These are phyloP conservation scores for Ramularia collo-cygni DNA, from an alignment of 2,329 filamentous ascomycete species.

Conservation along the genomic window DNA sequence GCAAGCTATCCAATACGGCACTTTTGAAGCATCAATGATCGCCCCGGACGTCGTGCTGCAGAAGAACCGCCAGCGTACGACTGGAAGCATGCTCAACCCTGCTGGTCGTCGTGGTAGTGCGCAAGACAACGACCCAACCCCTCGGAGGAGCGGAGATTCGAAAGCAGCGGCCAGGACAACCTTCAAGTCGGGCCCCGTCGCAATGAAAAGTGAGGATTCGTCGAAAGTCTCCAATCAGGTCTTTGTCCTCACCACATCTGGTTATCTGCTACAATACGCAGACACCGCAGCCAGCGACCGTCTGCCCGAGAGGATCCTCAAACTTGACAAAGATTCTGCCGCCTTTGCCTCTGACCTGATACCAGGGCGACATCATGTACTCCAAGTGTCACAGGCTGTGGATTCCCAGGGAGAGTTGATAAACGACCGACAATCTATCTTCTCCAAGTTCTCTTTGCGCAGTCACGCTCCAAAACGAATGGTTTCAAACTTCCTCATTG, in stretches of 20 bases:
- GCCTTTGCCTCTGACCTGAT: conserved; percentile 76
- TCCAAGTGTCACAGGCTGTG: conserved; percentile 64
- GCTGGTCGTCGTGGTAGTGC: conserved; percentile 1
- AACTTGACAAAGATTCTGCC: conserved; percentile 65
- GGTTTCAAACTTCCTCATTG: conserved; percentile 60
- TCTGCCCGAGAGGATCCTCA: conserved; percentile 65
- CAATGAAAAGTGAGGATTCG: conserved; percentile 44
- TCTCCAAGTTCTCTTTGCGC: conserved; percentile 59
- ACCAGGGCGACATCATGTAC: conserved; percentile 71
- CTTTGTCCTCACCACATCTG: conserved; percentile 63
- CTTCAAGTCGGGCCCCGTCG: conserved; percentile 9
- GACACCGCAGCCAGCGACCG: conserved; percentile 64
- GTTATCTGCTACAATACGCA: conserved; percentile 68
- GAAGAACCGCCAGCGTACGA: conserved; percentile 17
- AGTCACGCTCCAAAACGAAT: conserved; percentile 26
- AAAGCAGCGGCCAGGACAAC: conserved; percentile 12
- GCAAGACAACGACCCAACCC: too few species aligned
- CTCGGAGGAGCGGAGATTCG: conserved; percentile 10
- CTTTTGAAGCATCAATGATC: conserved; percentile 59
- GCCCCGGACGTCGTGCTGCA: conserved; percentile 52
- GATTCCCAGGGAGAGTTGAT: conserved; percentile 50
- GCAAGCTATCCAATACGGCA: conserved; percentile 70
- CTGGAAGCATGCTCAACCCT: conserved; percentile 1
- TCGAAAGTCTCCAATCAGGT: conserved; percentile 62
- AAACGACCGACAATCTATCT: conserved; percentile 51